These are phyloP conservation scores for Scopulariopsis brevicaulis DNA, from an alignment of 2,329 filamentous ascomycete species.

Conservation along the genomic window DNA sequence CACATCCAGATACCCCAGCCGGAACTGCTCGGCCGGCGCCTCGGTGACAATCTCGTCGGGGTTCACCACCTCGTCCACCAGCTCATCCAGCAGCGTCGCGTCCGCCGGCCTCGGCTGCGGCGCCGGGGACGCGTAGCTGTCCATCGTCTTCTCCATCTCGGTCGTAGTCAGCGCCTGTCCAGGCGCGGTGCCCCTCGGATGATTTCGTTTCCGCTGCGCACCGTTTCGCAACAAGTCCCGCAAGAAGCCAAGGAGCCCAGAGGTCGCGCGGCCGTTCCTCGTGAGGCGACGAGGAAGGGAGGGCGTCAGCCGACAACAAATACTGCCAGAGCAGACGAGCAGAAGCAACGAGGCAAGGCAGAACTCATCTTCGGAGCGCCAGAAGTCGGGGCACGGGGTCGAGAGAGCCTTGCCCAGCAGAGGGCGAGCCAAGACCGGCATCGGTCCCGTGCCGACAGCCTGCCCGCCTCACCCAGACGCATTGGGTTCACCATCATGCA, in stretches of 20 bases:
- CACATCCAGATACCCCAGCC: constrained; percentile 22
- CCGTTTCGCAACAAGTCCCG: no score
- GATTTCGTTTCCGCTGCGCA: background rate
- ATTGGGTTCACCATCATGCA: background rate
- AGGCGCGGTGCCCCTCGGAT: background rate
- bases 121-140: background rate
- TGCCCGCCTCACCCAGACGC: no score
- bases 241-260: no score
- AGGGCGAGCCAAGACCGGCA: background rate
- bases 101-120: background rate
- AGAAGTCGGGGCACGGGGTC: background rate
- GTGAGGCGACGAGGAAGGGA: background rate
- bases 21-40: constrained; percentile 21
- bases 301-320: background rate
- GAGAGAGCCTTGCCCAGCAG: background rate
- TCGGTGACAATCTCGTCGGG: constrained; percentile 18
- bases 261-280: background rate
- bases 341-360: background rate
- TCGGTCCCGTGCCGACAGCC: background rate
- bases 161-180: background rate
- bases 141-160: background rate
- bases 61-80: constrained; percentile 6
- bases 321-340: background rate
- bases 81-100: background rate
- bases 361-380: background rate